Base-by-base conservation (phyloP, 345 rosid species). In the Syzygium aqueum region DNA sequence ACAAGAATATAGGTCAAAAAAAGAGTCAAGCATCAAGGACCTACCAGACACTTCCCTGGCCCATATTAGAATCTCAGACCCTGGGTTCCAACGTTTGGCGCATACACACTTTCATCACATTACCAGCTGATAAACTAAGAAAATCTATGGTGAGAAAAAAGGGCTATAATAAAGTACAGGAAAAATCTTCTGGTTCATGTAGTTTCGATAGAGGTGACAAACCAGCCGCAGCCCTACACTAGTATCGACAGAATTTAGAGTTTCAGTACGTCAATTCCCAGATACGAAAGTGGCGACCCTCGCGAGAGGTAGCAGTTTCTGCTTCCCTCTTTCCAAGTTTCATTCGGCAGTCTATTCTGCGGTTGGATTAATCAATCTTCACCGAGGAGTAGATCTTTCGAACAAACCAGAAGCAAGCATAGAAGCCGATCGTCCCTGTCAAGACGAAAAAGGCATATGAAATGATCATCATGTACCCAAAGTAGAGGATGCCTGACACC, bases 341-440 rank as follows among this genome's bases (percentile, higher is more conserved):
- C 67, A 87, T 73, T 43, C 21, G 27, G 49, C 25, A 73, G 82
- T 37, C 49, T 73, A 73, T 22, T 21, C 82, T 33, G 82, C 11
- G n/a, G 51, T 50, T 23, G 77, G 65, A 90, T 94, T 91, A 97
- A 91, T 97, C 99, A 22, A 97, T 96, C 89, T 97, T 97, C 90
- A 97, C 98, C 0, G 99, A 96, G 25, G 99, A 95, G 89, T 97
- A 97, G 89, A 97, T 97, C 94, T 96, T 97, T 85, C 98, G 90
- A 50, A 97, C 98, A 84, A 96, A 97, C 98, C 97, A 97, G 93
- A 97, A 97, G 92, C 99, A 97, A 2, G 99, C 98, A 28, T 96
- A 97, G 92, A 97, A 97, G 87, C 99, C 98, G 23, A 97, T 95
- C 13, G 98, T 93, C 77, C 99, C 99, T 1, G 99, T 97, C 91